Conservation (phyloP, 1,284 basidiomycete genomes). For the Tremellales sp. region DNA sequence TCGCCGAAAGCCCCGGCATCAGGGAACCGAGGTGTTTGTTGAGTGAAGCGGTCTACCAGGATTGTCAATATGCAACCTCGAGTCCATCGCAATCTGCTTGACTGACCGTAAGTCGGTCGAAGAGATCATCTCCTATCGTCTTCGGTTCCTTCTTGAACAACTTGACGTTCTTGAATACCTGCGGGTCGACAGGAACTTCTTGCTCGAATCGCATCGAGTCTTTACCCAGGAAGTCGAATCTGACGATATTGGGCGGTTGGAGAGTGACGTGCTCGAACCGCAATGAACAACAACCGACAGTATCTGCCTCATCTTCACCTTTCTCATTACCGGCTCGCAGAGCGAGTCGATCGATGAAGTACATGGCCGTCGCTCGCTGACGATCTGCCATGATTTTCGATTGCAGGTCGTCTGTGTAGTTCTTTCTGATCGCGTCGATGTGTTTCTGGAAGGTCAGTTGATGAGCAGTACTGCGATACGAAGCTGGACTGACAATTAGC, state of each 20-base stretch:
- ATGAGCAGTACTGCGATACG: background rate
- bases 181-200: slow-evolving; percentile 75
- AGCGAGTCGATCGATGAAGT: slow-evolving; percentile 91
- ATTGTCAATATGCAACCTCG: background rate
- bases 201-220: slow-evolving; percentile 96
- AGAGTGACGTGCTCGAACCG: slow-evolving; percentile 92
- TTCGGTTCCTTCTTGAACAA: slow-evolving; percentile 88
- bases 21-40: slow-evolving; percentile 87
- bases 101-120: slow-evolving; percentile 85
- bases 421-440: slow-evolving; percentile 80
- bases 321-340: slow-evolving; percentile 98
- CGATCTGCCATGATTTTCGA: slow-evolving; percentile 87
- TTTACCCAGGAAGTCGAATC: slow-evolving; percentile 96
- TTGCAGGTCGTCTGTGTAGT: slow-evolving; percentile 78
- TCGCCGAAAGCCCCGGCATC: slow-evolving; percentile 94
- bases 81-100: too few species aligned
- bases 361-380: slow-evolving; percentile 92
- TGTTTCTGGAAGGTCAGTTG: slow-evolving; percentile 59
- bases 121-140: slow-evolving; percentile 79
- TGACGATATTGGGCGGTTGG: slow-evolving; percentile 71
- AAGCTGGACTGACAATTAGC: slow-evolving; percentile 65
- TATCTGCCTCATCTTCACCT: slow-evolving; percentile 95
- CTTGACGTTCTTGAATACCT: slow-evolving; percentile 86
- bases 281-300: slow-evolving; percentile 92
- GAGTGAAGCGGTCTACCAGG: slow-evolving; percentile 64